Evolutionary conservation across 768 basidiomycete species (phyloP).

Genomic region (Naganishia friedmannii): DNA sequence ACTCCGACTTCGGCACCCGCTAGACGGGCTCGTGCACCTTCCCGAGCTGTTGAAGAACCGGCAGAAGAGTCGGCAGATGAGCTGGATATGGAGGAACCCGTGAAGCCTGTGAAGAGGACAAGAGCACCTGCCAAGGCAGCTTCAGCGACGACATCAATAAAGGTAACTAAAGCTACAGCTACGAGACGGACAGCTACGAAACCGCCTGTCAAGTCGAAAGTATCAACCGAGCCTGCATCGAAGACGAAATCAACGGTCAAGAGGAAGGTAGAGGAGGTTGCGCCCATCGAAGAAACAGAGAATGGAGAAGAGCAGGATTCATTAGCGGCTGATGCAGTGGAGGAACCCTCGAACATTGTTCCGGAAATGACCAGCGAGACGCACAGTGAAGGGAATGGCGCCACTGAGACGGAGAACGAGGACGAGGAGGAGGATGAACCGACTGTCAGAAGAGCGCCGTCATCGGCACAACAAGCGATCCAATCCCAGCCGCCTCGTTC

Average conservation of each 20-base stretch:
- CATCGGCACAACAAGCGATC: not conserved
- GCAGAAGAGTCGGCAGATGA: constrained; percentile 13
- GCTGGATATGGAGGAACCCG: constrained; percentile 18
- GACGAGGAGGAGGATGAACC: constrained; percentile 15
- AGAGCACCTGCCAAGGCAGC: constrained; percentile 10
- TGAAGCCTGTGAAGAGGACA: constrained; percentile 9
- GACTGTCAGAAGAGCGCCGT: constrained; percentile 3
- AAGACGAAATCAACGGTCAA: not conserved
- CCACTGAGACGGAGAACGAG: not conserved
- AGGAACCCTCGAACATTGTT: not conserved
- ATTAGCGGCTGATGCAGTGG: constrained; percentile 7
- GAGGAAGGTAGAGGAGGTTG: constrained; percentile 11
- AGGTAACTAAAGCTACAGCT: not conserved
- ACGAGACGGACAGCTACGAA: not conserved
- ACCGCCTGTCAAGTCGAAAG: not conserved
- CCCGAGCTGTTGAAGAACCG: constrained; percentile 6
- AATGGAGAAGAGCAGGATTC: not conserved
- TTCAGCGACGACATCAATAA: not conserved
- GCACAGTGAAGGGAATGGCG: not conserved
- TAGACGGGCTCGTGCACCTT: constrained; percentile 9
- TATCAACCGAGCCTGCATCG: not conserved
- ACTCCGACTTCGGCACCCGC: not conserved
- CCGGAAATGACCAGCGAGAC: not conserved
- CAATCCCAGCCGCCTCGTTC: not conserved
- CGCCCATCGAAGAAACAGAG: constrained; percentile 6